phyloP scores from a whole-genome alignment of 805 yeast genomes.

The Saccharomyces paradoxus region DNA sequence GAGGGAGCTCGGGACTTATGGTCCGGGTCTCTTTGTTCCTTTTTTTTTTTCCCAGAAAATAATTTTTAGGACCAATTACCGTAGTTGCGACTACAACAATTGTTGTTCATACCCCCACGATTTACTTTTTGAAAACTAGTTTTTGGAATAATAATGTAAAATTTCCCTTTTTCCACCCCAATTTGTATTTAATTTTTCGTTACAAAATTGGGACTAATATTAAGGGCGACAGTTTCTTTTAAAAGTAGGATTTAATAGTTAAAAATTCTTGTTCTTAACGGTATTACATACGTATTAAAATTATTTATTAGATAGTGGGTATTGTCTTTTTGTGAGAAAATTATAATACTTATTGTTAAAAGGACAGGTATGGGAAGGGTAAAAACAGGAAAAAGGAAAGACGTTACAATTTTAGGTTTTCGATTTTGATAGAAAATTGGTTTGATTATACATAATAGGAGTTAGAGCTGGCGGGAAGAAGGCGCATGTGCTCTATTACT shows the following conservation, averaged over 20 bases:
- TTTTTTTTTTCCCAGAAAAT: not conserved
- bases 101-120: slow-evolving; percentile 24
- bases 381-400: not conserved
- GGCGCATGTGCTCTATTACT: not conserved
- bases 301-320: not conserved
- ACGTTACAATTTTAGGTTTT: not conserved
- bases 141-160: slow-evolving; percentile 24
- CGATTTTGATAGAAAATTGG: not conserved
- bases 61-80: slow-evolving; percentile 21
- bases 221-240: slow-evolving; percentile 19
- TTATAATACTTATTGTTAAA: not conserved
- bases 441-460: not conserved
- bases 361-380: not conserved
- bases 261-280: not conserved
- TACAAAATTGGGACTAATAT: slow-evolving; percentile 30
- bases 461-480: too few relatives aligned
- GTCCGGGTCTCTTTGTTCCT: not conserved
- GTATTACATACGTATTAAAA: not conserved
- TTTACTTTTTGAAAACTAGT: slow-evolving; percentile 28
- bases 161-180: slow-evolving; percentile 32
- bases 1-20: not conserved
- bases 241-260: not conserved
- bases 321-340: not conserved
- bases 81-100: slow-evolving; percentile 30
- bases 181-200: slow-evolving; percentile 14